Base-by-base conservation (phyloP, 441 rosid species). In the Populus tomentosa region DNA sequence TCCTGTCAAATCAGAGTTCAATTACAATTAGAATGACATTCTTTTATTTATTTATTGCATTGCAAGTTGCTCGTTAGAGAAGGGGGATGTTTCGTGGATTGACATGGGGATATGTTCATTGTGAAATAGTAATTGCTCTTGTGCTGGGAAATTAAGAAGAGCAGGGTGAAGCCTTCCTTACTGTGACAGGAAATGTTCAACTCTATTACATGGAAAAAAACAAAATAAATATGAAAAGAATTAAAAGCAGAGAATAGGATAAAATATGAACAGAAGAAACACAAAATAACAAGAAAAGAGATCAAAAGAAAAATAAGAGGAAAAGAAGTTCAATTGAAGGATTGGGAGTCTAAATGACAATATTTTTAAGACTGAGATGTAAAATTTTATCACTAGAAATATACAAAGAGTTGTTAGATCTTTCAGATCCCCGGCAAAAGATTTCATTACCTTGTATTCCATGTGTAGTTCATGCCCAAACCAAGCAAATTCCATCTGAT, bases 1-100 rank as follows among this genome's bases (percentile, higher is more conserved):
- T 88, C 89, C 92, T 89, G 89, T 35, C 70, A 75, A 80, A 33
- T 70, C 50, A 14, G 4, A 59, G 70, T 56, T 77, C 77, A 76
- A 72, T 28, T 46, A 67, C 56, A 30, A 75, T 81, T 35, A 84
- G 62, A 74, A 72, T 32, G 36, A 35, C 70, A 46, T 67, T 77
- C 59, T 33, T 21, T 59, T 30, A n/a, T 65, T n/a, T 23, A 72
- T n/a, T 53, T 35, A 10, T 40, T 9, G 7, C 46, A 63, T 68
- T 74, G 18, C 5, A 18, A 62, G 70, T 53, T 69, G 33, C 16
- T 28, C 21, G 21, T 10, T 28, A 10, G 30, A 42, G 20, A 40
- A 74, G n/a, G 20, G n/a, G 38, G 26, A 26, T 66, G 36, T 20
- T 62, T 64, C n/a, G 6, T n/a, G n/a, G 62, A 24, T 23, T 40